Base-by-base conservation (phyloP, 352 stramenopile species). In the Phytophthora rubi region DNA sequence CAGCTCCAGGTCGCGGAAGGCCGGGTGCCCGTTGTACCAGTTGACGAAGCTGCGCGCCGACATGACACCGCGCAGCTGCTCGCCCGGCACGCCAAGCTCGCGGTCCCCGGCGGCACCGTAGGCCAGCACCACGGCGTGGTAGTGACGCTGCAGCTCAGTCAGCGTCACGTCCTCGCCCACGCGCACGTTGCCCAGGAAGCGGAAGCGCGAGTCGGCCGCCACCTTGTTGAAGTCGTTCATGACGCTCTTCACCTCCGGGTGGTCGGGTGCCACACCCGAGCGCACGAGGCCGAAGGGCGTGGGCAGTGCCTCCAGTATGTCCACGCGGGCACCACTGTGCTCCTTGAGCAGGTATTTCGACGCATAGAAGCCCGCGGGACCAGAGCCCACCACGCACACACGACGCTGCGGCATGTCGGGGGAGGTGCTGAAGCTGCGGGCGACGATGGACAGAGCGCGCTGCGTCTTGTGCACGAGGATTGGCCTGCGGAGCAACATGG, bases 1-100 rank as follows among this genome's bases (percentile, higher is more conserved):
- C 30, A 90, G 57, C 15, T 86, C 75, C 35, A 99, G 65, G 58
- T 98, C 81, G 48, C 89, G 81, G 80, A 97, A 99, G 6, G 97
- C 85, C 7, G 96, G 96, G 84, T 99, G 97, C 44, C 95, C 97
- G 72, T 99, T 99, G 87, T 99, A 99, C 97, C 97, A 99, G 76
- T 98, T 97, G 12, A 99, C 97, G 75, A 99, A 99, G 62, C 93
- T 84, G 21, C 97, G 81, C 4, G 97, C 94, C 32, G 82, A 91
- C 54, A 98, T 65, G 15, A 99, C 91, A 28, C 82, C 82, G 0
- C 54, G 16, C 3, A 94, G 74, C 8, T 85, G 62, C 70, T 98
- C 94, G 15, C 92, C 94, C 13, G 89, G 88, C 47, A 99, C 81
- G 32, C 82, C 82, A 3, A 99, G 77, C 59, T 88, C 79, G 23